Evolutionary conservation across 2,329 filamentous ascomycete species (phyloP), one percentile per base, ranked within the genome.

Genomic region (Amauroascus verrucosus): DNA sequence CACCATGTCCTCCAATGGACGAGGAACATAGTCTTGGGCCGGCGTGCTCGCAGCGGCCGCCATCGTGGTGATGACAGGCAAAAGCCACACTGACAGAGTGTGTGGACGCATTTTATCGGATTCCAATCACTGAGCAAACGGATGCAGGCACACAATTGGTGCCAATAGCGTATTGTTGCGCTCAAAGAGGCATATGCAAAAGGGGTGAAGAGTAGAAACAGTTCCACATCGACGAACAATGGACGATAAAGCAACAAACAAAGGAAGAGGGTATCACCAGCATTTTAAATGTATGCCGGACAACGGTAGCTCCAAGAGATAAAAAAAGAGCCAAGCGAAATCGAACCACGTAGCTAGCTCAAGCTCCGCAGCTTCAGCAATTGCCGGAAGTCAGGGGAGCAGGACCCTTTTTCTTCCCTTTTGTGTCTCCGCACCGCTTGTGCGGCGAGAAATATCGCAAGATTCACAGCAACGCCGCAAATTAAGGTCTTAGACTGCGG

Each of bases 1-100:
- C 13, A 54, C 33, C 30, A 46, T 53, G 18, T 48, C 47, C 11
- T 53, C 24, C 22, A 56, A 43, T 11, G 54, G 24, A 13, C 24
- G 51, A 32, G 45, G 46, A 40, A 26, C 41, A 38, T 53, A 54
- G 3, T 30, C 18, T 33, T 47, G 30, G 22, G 30, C 1, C 20
- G 13, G 40, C 20, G 22, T 22, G 6, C 30, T 16, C 18, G 22
- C 14, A 7, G 32, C 32, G 13, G 40, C 20, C 22, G 37, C 37
- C 32, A 33, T 13, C 30, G 38, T 16, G 11, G 41, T 18, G 14
- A 20, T 18, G 13, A 41, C 22, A 28, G 43, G 33, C 30, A 45
- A 11, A 26, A 46, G 20, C 50, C 50, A 52, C 35, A 22, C 20
- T 30, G 43, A 28, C 41, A 52, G 20, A 22, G 16, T 13, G 18